A percentile compares a stretch with the other conserved stretches of the same genome.
phyloP scores from a whole-genome alignment of 2,329 filamentous ascomycete genomes.

The Furcasterigmium furcatum region DNA sequence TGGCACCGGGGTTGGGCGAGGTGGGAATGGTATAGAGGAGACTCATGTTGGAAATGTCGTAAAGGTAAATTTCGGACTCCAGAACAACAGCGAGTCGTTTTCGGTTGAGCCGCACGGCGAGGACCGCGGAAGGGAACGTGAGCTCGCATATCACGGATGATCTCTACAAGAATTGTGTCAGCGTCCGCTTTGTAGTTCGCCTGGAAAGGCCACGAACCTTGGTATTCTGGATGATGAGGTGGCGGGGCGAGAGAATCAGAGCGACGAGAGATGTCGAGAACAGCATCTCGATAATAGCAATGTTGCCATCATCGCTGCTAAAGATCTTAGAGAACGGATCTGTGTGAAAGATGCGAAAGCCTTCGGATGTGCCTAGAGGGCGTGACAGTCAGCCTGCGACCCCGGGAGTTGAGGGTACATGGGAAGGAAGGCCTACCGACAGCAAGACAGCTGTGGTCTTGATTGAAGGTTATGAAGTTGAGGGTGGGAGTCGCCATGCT shows the following conservation, averaged over 20 bases:
- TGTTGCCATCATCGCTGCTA: slow-evolving; percentile 90
- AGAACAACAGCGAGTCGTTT: slow-evolving; percentile 91
- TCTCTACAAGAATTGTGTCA: slow-evolving; percentile 36
- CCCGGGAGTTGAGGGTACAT: slow-evolving; percentile 1
- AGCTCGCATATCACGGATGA: slow-evolving; percentile 93
- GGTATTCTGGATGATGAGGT: slow-evolving; percentile 95
- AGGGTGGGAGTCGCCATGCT: slow-evolving; percentile 69
- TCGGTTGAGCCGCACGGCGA: slow-evolving; percentile 89
- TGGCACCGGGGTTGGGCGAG: slow-evolving; percentile 86
- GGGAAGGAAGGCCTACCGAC: slow-evolving; percentile 59
- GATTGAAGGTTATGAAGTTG: slow-evolving; percentile 99
- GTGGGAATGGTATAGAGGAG: slow-evolving; percentile 89
- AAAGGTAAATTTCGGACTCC: slow-evolving; percentile 95
- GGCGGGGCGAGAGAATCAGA: slow-evolving; percentile 84
- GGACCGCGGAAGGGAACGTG: slow-evolving; percentile 93
- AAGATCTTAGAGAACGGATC: slow-evolving; percentile 95
- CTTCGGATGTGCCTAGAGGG: slow-evolving; percentile 75
- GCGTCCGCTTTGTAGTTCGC: background rate
- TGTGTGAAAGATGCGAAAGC: slow-evolving; percentile 94
- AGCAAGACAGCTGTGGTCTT: slow-evolving; percentile 95
- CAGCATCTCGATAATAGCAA: slow-evolving; percentile 96
- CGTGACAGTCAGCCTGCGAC: slow-evolving; percentile 5
- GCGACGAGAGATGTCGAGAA: slow-evolving; percentile 97
- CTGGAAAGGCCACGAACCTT: slow-evolving; percentile 58
- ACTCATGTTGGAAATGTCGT: slow-evolving; percentile 99